Base-by-base conservation (phyloP, 345 rosid species). In the Bruguiera parviflora region DNA sequence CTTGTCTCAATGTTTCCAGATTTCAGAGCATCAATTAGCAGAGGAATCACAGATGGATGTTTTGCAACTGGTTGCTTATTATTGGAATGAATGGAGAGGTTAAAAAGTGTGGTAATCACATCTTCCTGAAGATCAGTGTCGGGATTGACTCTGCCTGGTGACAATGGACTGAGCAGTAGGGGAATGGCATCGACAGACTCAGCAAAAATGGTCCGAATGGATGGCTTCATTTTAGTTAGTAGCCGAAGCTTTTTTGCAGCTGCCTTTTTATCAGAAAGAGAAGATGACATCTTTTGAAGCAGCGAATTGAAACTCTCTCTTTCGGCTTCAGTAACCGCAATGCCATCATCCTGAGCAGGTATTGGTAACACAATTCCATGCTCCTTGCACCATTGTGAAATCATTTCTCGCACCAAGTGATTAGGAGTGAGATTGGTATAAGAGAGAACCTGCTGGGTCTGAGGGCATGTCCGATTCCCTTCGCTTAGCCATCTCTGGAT, bases 401-500 rank as follows among this genome's bases (percentile, higher is more conserved):
- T 89, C 76, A 85, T 75, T 46, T 82, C 81, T 61, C 67, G 53
- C 49, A 78, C 73, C 77, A 82, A 73, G 53, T n/a, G 73, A 70
- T 86, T 86, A 1, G 87, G 89, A 24, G 73, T 81, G 16, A 81
- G 80, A 24, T 64, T 43, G 37, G 71, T 76, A 64, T 80, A 84
- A 1, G 84, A 32, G 43, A 87, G 88, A 58, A 67, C 78, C 75
- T 82, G 60, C 71, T 63, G 67, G 60, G 71, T 84, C 67, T 51
- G 72, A 49, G 94, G 94, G 64, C 94, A 88, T 59, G 81, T 82
- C 59, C 69, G 71, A 32, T 73, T 58, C 49, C 85, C 85, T 53
- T 68, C 73, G 52, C 58, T 80, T 60, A 87, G 77, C 88, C 83
- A 77, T 43, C 67, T 47, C 56, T 68, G 68, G 67, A 87, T 85